Conservation (phyloP, 768 basidiomycete species). For the Dioszegia hungarica region DNA sequence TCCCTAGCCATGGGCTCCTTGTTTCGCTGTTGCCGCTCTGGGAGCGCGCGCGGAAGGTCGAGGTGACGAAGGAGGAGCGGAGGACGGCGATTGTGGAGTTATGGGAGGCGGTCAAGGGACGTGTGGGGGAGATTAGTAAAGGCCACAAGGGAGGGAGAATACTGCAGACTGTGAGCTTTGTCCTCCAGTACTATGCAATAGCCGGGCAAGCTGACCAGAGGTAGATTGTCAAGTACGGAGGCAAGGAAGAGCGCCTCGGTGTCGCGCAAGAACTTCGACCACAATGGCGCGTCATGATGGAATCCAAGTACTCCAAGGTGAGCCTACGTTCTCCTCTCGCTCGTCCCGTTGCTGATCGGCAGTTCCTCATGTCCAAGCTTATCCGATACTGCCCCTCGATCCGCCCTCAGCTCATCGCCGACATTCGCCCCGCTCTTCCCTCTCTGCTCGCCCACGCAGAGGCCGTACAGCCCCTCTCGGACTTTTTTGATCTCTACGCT, state of each 20-base stretch:
- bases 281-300: slow-evolving; percentile 67
- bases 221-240: slow-evolving; percentile 70
- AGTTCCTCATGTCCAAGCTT: slow-evolving; percentile 48
- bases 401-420: slow-evolving; percentile 67
- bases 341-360: neutral
- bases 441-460: slow-evolving; percentile 78
- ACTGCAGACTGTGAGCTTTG: slow-evolving; percentile 57
- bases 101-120: slow-evolving; percentile 71
- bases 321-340: neutral
- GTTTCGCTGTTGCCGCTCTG: slow-evolving; percentile 45
- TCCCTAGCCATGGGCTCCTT: slow-evolving; percentile 44
- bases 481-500: slow-evolving; percentile 80
- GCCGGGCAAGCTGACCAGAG: neutral
- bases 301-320: slow-evolving; percentile 85
- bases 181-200: neutral
- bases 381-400: slow-evolving; percentile 58
- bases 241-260: slow-evolving; percentile 67
- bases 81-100: slow-evolving; percentile 68
- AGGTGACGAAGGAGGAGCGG: slow-evolving; percentile 62
- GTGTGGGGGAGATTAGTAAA: slow-evolving; percentile 76
- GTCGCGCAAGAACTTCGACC: slow-evolving; percentile 80
- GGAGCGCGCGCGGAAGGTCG: slow-evolving; percentile 45
- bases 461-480: slow-evolving; percentile 75
- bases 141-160: slow-evolving; percentile 80
- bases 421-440: slow-evolving; percentile 71